Percentiles rank a stretch among this genome's conserved stretches.
phyloP scores from a whole-genome alignment of 768 basidiomycete genomes.

The Mrakia hoshinonis region DNA sequence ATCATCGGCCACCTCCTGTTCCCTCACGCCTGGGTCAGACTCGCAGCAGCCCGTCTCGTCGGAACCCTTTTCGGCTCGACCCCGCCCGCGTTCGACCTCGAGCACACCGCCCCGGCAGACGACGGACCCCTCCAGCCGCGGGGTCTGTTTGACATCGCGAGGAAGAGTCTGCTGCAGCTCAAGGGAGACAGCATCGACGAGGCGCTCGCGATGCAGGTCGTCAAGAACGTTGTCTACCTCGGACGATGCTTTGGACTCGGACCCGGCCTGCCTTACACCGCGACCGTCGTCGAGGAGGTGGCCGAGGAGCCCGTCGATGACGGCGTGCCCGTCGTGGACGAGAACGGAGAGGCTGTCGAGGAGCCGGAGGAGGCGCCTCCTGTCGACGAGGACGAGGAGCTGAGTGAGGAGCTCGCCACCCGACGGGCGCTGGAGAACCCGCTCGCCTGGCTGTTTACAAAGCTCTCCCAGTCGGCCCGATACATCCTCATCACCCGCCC shows the following conservation, averaged over 20 bases:
- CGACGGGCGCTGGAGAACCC: constrained; percentile 44
- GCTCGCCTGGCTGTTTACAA: constrained; percentile 87
- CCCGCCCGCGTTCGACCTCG: constrained; percentile 24
- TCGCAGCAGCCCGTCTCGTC: constrained; percentile 64
- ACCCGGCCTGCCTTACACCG: constrained; percentile 13
- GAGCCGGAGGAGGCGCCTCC: constrained; percentile 31
- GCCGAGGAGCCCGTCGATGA: constrained; percentile 35
- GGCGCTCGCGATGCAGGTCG: constrained; percentile 65
- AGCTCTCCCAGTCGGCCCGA: constrained; percentile 76
- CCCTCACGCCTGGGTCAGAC: constrained; percentile 91
- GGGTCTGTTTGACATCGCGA: constrained; percentile 57
- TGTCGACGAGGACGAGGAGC: constrained; percentile 37
- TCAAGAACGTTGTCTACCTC: constrained; percentile 89
- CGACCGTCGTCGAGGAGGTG: constrained; percentile 35
- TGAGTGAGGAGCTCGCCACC: constrained; percentile 34
- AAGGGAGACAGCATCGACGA: constrained; percentile 72
- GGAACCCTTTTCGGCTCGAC: constrained; percentile 56
- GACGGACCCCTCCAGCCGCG: constrained; percentile 24
- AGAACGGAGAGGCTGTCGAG: constrained; percentile 36
- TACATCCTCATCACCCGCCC: constrained; percentile 40
- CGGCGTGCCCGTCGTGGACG: constrained; percentile 30
- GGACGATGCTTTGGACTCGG: constrained; percentile 65
- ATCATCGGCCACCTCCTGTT: constrained; percentile 64
- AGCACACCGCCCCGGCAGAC: constrained; percentile 4
- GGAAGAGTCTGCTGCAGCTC: constrained; percentile 65